Conservation (phyloP, 2,329 filamentous ascomycete species). For the Cladosporium oxysporum region DNA sequence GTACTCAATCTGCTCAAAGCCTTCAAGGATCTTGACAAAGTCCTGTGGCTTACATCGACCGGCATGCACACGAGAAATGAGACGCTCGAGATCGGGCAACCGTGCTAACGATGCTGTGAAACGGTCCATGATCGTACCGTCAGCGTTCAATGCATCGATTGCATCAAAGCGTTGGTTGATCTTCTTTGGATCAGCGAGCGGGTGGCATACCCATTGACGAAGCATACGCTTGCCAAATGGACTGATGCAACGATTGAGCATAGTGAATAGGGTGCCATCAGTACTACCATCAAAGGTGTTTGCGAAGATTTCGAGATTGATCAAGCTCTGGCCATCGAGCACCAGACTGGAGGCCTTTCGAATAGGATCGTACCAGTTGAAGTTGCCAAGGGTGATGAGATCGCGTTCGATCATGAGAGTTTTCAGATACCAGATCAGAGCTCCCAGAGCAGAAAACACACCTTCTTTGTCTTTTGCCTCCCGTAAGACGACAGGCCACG, state of each 20-base stretch:
- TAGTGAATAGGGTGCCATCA: slow-evolving; percentile 84
- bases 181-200: slow-evolving; percentile 78
- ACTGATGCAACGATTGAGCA: slow-evolving; percentile 92
- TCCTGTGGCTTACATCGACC: slow-evolving; percentile 87
- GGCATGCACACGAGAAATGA: slow-evolving; percentile 93
- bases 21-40: slow-evolving; percentile 89
- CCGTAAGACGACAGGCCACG: slow-evolving; percentile 76
- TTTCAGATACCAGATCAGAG: slow-evolving; percentile 81
- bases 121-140: slow-evolving; percentile 76
- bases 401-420: slow-evolving; percentile 83
- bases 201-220: slow-evolving; percentile 96
- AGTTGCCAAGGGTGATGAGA: slow-evolving; percentile 85
- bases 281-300: slow-evolving; percentile 85
- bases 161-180: slow-evolving; percentile 95
- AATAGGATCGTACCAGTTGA: slow-evolving; percentile 89
- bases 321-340: slow-evolving; percentile 91
- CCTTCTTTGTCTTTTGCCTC: slow-evolving; percentile 76
- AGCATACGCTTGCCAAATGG: slow-evolving; percentile 96
- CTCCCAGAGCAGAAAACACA: slow-evolving; percentile 88
- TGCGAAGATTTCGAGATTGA: slow-evolving; percentile 95
- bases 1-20: slow-evolving; percentile 97
- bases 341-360: slow-evolving; percentile 86
- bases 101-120: slow-evolving; percentile 87
- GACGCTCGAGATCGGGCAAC: slow-evolving; percentile 88
- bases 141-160: slow-evolving; percentile 87